A percentile compares a stretch with the other conserved stretches of the same genome.
Evolutionary conservation across 2,329 filamentous ascomycete genomes (phyloP).

Genomic region (Ceratocystis huliohia): DNA sequence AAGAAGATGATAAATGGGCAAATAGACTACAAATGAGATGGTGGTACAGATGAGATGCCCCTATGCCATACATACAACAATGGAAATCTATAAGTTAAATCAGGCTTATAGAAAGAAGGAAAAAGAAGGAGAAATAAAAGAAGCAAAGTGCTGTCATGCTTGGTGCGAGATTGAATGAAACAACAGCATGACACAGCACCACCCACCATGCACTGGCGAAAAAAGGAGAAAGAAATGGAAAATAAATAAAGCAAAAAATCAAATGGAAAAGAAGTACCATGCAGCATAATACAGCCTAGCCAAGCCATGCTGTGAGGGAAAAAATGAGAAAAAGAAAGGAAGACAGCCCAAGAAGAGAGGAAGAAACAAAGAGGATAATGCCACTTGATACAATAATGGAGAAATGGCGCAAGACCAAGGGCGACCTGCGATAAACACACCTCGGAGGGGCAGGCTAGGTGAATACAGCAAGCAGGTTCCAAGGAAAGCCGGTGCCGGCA

Average conservation of each 20-base stretch:
- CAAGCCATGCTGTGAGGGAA: neutral
- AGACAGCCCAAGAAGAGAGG: neutral
- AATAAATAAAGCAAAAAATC: neutral
- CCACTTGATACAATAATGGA: too few relatives aligned
- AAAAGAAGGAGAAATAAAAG: too few relatives aligned
- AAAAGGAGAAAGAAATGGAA: neutral
- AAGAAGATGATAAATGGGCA: neutral
- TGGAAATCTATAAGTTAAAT: too few relatives aligned
- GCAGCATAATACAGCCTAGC: neutral
- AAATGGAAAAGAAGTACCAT: neutral
- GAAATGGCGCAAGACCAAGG: neutral
- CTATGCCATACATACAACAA: neutral
- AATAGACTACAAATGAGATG: neutral
- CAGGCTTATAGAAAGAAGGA: too few relatives aligned
- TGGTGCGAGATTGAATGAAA: neutral
- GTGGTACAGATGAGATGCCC: neutral
- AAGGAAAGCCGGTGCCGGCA: neutral
- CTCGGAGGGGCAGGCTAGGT: neutral
- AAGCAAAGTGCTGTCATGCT: neutral
- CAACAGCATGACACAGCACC: too few relatives aligned
- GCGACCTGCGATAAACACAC: neutral
- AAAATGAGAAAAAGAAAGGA: neutral
- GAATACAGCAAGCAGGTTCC: constrained; percentile 3
- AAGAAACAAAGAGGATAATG: neutral
- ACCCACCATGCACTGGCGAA: neutral